These are phyloP conservation scores for Rhizoctonia solani DNA, from an alignment of 1,284 basidiomycete genomes.

Conservation along the genomic window DNA sequence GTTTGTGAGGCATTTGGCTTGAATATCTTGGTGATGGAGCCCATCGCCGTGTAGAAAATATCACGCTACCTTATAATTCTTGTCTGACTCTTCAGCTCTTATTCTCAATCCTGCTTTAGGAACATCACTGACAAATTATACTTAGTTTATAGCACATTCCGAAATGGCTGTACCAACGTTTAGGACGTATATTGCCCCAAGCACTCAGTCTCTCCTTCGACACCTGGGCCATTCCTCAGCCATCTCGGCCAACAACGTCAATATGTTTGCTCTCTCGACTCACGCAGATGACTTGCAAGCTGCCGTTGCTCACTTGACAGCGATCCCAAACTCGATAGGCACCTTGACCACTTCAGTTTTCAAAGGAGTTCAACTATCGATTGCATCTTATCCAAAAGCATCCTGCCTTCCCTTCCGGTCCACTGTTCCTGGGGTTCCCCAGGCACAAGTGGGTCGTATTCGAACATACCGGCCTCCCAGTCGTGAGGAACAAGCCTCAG, in stretches of 20 bases:
- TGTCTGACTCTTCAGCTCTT: slow-evolving; percentile 9
- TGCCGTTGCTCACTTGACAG: slow-evolving; percentile 8
- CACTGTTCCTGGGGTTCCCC: slow-evolving; percentile 57
- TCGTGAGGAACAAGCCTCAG: slow-evolving; percentile 42
- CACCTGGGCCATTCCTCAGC: slow-evolving; percentile 9
- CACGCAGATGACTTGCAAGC: slow-evolving; percentile 1
- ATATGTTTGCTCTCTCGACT: slow-evolving; percentile 26
- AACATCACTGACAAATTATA: background rate
- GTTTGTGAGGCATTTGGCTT: slow-evolving; percentile 36
- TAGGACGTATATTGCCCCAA: slow-evolving; percentile 26
- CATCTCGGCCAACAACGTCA: background rate
- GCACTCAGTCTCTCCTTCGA: slow-evolving; percentile 20
- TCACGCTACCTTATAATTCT: slow-evolving; percentile 30
- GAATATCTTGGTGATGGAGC: slow-evolving; percentile 34
- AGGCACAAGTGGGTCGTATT: slow-evolving; percentile 67
- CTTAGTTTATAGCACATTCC: background rate
- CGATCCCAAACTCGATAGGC: slow-evolving; percentile 16
- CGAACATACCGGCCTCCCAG: slow-evolving; percentile 51
- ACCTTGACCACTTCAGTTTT: background rate
- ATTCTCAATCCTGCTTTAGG: background rate
- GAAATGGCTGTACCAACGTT: slow-evolving; percentile 17
- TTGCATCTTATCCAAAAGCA: slow-evolving; percentile 6
- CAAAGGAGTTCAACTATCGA: slow-evolving; percentile 18
- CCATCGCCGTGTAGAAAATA: slow-evolving; percentile 36
- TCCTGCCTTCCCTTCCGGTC: slow-evolving; percentile 56